These are phyloP conservation scores for Helichrysum umbraculigerum DNA, from an alignment of 129 eudicot genomes.

Conservation along the genomic window DNA sequence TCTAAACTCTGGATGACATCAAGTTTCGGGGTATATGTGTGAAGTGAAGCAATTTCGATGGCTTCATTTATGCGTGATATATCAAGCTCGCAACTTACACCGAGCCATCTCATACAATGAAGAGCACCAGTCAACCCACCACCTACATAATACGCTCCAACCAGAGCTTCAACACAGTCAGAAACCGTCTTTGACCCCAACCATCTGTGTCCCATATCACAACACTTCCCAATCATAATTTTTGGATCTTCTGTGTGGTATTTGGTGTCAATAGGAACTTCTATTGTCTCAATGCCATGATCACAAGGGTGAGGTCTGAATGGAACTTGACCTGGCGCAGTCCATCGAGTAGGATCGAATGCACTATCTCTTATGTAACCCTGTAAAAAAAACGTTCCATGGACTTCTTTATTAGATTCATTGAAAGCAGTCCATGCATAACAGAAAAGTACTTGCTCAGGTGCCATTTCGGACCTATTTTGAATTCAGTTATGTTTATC, in stretches of 20 bases:
- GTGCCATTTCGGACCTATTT: not conserved
- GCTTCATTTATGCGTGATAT: constrained; percentile 61
- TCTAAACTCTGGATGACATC: constrained; percentile 52
- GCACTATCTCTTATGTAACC: constrained; percentile 76
- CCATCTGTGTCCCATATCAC: constrained; percentile 94
- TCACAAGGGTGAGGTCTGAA: constrained; percentile 65
- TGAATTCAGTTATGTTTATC: not conserved
- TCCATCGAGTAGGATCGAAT: constrained; percentile 90
- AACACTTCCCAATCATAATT: constrained; percentile 54
- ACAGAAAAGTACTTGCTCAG: not conserved
- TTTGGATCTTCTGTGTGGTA: constrained; percentile 50
- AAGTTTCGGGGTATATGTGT: constrained; percentile 46
- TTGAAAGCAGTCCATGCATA: not conserved
- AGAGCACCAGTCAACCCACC: constrained; percentile 78
- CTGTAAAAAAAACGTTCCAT: constrained; percentile 32
- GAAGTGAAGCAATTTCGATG: constrained; percentile 58
- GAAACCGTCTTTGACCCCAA: constrained; percentile 81
- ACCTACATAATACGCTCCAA: constrained; percentile 86
- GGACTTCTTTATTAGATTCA: not conserved
- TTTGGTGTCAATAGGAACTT: constrained; percentile 64
- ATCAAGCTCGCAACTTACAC: constrained; percentile 56
- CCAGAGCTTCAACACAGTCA: constrained; percentile 92
- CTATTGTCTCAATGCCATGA: constrained; percentile 60
- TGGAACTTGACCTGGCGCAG: constrained; percentile 86
- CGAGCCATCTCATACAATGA: constrained; percentile 79